Base-by-base conservation (phyloP, 768 basidiomycete genomes). In the Dacryopinax primogenitus region DNA sequence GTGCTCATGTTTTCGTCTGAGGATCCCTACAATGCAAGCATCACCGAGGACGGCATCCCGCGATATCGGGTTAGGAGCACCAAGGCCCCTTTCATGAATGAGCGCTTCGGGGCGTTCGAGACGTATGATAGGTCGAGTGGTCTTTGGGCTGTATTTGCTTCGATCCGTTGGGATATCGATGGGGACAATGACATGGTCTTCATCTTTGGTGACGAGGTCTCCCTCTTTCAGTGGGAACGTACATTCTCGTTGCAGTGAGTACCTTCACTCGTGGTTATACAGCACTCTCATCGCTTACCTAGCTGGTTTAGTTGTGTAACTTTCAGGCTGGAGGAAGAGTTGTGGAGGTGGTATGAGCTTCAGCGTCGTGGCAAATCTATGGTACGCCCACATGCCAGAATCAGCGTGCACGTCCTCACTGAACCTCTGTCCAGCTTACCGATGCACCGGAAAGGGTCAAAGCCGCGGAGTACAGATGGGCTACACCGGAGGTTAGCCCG, bases 1-100 rank as follows among this genome's bases (percentile, higher is more conserved):
- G 51, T 58, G 4, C 51, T 58, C 21, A 15, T 58, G 26, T 58
- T 58, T 58, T 58, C 51, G 9, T 58, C 51, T 30, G 51, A 58
- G 32, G 51, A 58, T 58, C 51, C 51, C 51, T 58, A 58, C 51
- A 58, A 58, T 58, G 51, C 51, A 23, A 58, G 51, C 51, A 58
- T 58, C 26, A 58, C 51, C 51, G 51, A 58, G 26, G 32, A 58
- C 21, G 51, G 51, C 26, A 58, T 58, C 15, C 51, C 51, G 30
- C 51, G 51, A 15, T 58, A 58, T 30, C 51, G 51, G 9, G 32
- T 58, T 15, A 26, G 51, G 30, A 58, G 51, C 51, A 58, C 51
- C 51, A 58, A 28, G 21, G 30, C 51, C 4, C 11, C 51, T 6
- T 58, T 58, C 26, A 58, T 58, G 51, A 58, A 58, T 18, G 51